Evolutionary conservation across 1,284 basidiomycete genomes (phyloP).

Genomic region (Stereum hirsutum): DNA sequence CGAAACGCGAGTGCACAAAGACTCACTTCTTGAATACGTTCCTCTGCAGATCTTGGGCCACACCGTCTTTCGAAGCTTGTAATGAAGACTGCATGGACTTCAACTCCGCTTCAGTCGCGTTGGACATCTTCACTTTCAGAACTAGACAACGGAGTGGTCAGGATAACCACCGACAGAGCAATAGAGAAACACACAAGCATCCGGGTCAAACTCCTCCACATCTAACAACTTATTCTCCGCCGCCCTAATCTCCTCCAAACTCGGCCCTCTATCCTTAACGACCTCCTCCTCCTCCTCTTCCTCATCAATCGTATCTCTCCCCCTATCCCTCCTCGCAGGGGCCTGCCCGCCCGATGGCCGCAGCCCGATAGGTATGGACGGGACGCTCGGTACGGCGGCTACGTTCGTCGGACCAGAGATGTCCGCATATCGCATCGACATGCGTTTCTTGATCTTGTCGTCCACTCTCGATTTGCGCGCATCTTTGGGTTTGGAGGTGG

Average conservation of each 20-base stretch:
- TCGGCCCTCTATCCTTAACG: conserved; percentile 30
- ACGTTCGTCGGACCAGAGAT: conserved; percentile 56
- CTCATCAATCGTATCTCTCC: no score
- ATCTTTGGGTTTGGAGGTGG: conserved; percentile 31
- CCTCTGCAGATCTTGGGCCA: conserved; percentile 64
- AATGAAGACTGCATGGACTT: conserved; percentile 66
- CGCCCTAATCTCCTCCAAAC: conserved; percentile 34
- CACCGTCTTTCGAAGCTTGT: conserved; percentile 52
- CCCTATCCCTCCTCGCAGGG: no score
- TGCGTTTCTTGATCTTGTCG: conserved; percentile 90
- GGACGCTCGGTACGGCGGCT: conserved; percentile 52
- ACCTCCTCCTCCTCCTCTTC: conserved; percentile 27
- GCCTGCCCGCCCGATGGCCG: conserved; percentile 20
- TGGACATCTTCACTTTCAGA: conserved; percentile 67
- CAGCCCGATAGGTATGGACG: conserved; percentile 25
- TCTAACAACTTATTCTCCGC: conserved; percentile 61
- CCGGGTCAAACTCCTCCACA: conserved; percentile 72
- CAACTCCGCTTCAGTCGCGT: conserved; percentile 74
- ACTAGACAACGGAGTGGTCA: conserved; percentile 30
- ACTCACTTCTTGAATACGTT: conserved; percentile 87
- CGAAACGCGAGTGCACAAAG: no score
- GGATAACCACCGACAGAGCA: background rate
- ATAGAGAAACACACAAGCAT: conserved; percentile 56
- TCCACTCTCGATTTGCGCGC: conserved; percentile 69
- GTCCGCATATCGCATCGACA: conserved; percentile 86